phyloP scores from a whole-genome alignment of 148 eudicot genomes.

The Fallopia convolvulus region DNA sequence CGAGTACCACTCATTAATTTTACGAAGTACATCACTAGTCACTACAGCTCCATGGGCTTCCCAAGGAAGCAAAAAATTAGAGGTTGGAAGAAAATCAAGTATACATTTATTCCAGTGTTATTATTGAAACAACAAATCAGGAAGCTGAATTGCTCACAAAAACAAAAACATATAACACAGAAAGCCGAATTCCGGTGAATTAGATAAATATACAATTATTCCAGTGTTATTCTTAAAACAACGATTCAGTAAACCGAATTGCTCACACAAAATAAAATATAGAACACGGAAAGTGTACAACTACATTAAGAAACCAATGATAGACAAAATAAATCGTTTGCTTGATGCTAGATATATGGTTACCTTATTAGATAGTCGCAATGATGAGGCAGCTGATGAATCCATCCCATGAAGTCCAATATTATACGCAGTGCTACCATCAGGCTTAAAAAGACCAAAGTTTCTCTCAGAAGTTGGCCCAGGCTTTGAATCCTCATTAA shows the following conservation, averaged over 20 bases:
- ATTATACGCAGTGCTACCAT: slow-evolving; percentile 62
- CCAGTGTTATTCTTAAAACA: neutral
- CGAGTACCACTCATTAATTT: too few relatives aligned
- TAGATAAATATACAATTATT: neutral
- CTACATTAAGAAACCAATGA: neutral
- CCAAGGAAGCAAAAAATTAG: too few relatives aligned
- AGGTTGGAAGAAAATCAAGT: neutral
- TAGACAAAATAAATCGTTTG: neutral
- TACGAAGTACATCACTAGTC: too few relatives aligned
- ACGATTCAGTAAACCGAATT: neutral
- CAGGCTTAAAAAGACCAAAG: slow-evolving; percentile 68
- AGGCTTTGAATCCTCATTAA: slow-evolving; percentile 63
- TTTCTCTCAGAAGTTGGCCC: slow-evolving; percentile 74
- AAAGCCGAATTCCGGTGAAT: too few relatives aligned
- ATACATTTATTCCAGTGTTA: neutral
- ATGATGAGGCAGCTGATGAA: slow-evolving; percentile 43
- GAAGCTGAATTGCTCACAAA: neutral
- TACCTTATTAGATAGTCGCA: slow-evolving; percentile 45
- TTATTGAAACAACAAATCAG: neutral
- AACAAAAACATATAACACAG: neutral
- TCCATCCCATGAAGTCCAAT: slow-evolving; percentile 56
- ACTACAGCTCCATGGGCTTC: too few relatives aligned
- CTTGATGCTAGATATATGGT: neutral
- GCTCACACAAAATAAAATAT: neutral
- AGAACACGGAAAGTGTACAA: neutral